phyloP scores from a whole-genome alignment of 495 filamentous ascomycete species.

The Delitschia confertaspora region DNA sequence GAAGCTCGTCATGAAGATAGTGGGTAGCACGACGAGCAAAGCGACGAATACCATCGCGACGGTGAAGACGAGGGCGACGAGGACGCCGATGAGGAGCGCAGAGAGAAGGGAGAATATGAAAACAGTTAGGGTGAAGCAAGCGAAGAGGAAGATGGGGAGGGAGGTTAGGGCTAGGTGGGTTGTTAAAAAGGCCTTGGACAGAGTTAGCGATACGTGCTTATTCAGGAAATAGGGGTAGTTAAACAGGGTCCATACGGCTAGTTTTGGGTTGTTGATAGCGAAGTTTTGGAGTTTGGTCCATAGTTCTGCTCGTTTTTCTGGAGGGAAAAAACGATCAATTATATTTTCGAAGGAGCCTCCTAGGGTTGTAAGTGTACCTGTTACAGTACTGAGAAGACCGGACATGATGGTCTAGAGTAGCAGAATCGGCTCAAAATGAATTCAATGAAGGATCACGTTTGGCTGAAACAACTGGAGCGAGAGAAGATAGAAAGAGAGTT shows the following conservation, averaged over 20 bases:
- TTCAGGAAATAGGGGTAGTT: not conserved
- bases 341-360: constrained; percentile 15
- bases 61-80: constrained; percentile 47
- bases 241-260: constrained; percentile 31
- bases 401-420: constrained; percentile 21
- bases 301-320: constrained; percentile 32
- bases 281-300: constrained; percentile 30
- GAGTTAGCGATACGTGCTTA: not conserved
- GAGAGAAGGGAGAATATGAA: constrained; percentile 46
- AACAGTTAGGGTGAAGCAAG: constrained; percentile 47
- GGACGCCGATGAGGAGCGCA: constrained; percentile 41
- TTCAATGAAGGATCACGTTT: too few relatives aligned
- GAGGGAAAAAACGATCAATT: constrained; percentile 32
- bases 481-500: too few relatives aligned
- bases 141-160: constrained; percentile 54
- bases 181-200: constrained; percentile 44
- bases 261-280: constrained; percentile 34
- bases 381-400: constrained; percentile 17
- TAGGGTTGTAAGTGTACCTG: constrained; percentile 19
- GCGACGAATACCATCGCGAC: constrained; percentile 54
- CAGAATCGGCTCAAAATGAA: too few relatives aligned
- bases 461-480: too few relatives aligned
- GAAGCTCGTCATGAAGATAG: constrained; percentile 49
- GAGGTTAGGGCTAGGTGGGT: constrained; percentile 48
- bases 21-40: constrained; percentile 54